These are phyloP conservation scores for Omphalotus guepiniiformis DNA, from an alignment of 768 basidiomycete genomes.

Conservation along the genomic window DNA sequence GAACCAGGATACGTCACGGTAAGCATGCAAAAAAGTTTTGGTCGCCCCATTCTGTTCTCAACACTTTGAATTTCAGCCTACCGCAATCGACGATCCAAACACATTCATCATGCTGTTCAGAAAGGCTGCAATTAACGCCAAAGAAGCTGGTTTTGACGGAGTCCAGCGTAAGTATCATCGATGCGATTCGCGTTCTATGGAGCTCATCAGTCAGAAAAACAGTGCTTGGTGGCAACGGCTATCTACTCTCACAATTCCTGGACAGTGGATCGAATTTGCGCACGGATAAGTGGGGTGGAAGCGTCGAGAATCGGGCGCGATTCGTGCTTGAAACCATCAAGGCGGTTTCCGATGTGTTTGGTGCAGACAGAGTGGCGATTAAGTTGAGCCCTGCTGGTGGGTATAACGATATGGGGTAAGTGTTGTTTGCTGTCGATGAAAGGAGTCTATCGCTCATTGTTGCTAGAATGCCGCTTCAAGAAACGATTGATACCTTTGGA, in stretches of 20 bases:
- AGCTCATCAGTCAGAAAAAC: not conserved
- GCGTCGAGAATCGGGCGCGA: slow-evolving; percentile 35
- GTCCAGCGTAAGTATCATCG: slow-evolving; percentile 23
- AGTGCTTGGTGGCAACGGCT: slow-evolving; percentile 28
- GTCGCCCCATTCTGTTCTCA: not conserved
- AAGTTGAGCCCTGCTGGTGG: slow-evolving; percentile 28
- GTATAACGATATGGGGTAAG: slow-evolving; percentile 30
- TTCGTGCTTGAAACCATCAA: slow-evolving; percentile 35
- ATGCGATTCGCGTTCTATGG: not conserved
- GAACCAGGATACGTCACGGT: slow-evolving; percentile 25
- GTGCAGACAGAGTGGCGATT: slow-evolving; percentile 29
- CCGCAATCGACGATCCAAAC: slow-evolving; percentile 26
- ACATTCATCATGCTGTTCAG: slow-evolving; percentile 23
- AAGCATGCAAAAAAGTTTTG: not conserved
- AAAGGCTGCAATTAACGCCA: slow-evolving; percentile 28
- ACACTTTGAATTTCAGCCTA: slow-evolving; percentile 13
- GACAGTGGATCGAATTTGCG: slow-evolving; percentile 30
- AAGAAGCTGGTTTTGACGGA: slow-evolving; percentile 34
- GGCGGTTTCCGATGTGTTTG: slow-evolving; percentile 29
- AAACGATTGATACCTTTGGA: slow-evolving; percentile 22
- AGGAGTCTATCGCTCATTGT: not conserved
- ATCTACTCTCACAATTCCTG: slow-evolving; percentile 35
- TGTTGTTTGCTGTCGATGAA: not conserved
- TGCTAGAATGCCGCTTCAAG: slow-evolving; percentile 21
- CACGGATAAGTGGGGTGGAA: slow-evolving; percentile 42